Evolutionary conservation across 2,329 filamentous ascomycete species (phyloP).

Genomic region (Nigrospora osmanthi): DNA sequence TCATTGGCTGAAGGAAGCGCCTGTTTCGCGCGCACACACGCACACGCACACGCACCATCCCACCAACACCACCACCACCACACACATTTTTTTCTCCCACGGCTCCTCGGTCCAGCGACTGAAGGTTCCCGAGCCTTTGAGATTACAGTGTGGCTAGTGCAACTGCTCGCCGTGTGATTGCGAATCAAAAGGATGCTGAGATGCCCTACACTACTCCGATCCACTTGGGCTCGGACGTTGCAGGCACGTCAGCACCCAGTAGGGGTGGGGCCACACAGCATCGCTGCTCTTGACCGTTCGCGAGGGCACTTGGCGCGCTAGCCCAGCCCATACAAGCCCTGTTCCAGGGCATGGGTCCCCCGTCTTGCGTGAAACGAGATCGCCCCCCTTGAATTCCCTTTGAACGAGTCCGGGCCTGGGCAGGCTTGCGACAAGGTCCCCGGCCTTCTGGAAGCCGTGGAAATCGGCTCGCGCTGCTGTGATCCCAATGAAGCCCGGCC

Average conservation of each 20-base stretch:
- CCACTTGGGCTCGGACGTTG: constrained; percentile 14
- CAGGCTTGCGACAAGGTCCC: constrained; percentile 35
- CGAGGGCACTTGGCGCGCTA: constrained; percentile 10
- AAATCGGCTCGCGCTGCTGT: constrained; percentile 13
- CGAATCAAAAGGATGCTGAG: constrained; percentile 11
- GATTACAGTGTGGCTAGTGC: constrained; percentile 13
- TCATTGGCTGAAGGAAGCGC: neutral
- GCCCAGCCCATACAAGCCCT: constrained; percentile 20
- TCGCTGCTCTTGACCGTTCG: constrained; percentile 9
- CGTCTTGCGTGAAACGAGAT: constrained; percentile 44
- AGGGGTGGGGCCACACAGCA: constrained; percentile 9
- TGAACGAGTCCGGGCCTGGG: constrained; percentile 30
- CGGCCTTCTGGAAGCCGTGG: constrained; percentile 33
- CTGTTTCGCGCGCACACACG: neutral
- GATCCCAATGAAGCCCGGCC: constrained; percentile 6
- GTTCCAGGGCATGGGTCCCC: constrained; percentile 28
- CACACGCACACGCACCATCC: neutral
- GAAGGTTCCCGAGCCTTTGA: constrained; percentile 6
- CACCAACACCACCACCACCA: neutral
- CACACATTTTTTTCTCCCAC: constrained; percentile 12
- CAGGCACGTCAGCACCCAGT: constrained; percentile 16
- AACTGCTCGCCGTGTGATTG: constrained; percentile 8
- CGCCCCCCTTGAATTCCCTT: constrained; percentile 38
- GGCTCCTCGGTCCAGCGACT: constrained; percentile 4
- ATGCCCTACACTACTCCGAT: constrained; percentile 10